Percentiles rank a stretch among this genome's conserved stretches.
Conservation (phyloP, 352 stramenopile species). For the Phytopythium montanum region DNA sequence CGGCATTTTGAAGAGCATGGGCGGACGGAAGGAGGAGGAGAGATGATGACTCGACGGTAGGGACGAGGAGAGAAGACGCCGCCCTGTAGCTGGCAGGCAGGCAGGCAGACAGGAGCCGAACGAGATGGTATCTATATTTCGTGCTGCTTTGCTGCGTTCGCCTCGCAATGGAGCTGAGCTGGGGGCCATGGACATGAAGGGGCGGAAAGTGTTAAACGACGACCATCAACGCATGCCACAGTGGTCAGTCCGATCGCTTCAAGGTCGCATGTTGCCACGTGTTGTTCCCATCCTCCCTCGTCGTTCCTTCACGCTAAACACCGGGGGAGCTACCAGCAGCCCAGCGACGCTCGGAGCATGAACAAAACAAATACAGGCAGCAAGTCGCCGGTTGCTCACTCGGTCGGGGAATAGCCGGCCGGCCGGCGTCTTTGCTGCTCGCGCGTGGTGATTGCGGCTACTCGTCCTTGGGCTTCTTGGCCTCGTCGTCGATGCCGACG, state of each 20-base stretch:
- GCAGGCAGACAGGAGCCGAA: slow-evolving; percentile 9
- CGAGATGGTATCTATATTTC: slow-evolving; percentile 49
- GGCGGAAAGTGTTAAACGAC: background rate
- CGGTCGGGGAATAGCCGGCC: background rate
- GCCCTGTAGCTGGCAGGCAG: background rate
- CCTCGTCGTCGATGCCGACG: slow-evolving; percentile 91
- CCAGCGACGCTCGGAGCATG: too few relatives aligned
- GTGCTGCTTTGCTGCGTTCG: too few relatives aligned
- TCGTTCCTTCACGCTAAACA: background rate
- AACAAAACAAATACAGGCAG: background rate
- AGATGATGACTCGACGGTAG: slow-evolving; percentile 4
- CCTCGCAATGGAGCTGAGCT: too few relatives aligned
- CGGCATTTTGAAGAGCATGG: slow-evolving; percentile 9
- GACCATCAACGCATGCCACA: background rate
- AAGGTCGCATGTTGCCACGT: slow-evolving; percentile 1
- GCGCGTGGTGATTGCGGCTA: slow-evolving; percentile 9
- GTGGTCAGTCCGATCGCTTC: slow-evolving; percentile 2
- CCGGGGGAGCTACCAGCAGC: too few relatives aligned
- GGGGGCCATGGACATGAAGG: background rate
- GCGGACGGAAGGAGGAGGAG: slow-evolving; percentile 1
- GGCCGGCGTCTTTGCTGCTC: background rate
- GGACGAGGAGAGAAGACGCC: slow-evolving; percentile 5
- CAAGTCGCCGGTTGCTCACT: background rate
- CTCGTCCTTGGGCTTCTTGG: slow-evolving; percentile 45
- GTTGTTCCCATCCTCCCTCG: background rate